Base-by-base conservation (phyloP, 805 yeast species). In the Cyberlindnera subsufficiens region DNA sequence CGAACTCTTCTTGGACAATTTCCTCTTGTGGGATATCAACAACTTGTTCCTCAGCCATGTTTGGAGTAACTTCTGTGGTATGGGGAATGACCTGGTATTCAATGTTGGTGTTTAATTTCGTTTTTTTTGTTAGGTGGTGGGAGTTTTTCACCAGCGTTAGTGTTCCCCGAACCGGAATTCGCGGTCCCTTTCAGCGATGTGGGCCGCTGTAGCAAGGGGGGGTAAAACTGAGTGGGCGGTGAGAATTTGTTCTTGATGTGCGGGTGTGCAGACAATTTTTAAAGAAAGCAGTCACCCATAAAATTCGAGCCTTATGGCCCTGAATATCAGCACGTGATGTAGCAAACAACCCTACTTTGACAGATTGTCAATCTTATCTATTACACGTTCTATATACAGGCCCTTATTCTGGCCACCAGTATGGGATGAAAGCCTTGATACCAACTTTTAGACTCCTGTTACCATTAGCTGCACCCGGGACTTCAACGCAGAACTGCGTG, bases 31-130 rank as follows among this genome's bases (percentile, higher is more conserved):
- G 72, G 61, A 65, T 64, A 46, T 63, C 68, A 42, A 38, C 40
- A 52, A 64, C 66, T 58, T 69, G 69, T 72, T 73, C 86, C 82
- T 84, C 91, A 78, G 95, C 84, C 95, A 86, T 86, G 64, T 64
- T 81, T 64, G 52, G 42, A 39, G 43, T 47, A 44, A 41, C 45
- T 44, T 43, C 43, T 44, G 37, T 39, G 47, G 45, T 37, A n/a
- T 20, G 16, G 38, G n/a, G 31, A 17, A 9, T 22, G 27, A 22
- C 11, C 27, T 22, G 27, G 27, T 22, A 22, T 22, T 22, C 27
- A 22, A 22, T 22, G 27, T 22, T 22, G 35, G 35, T 17, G 18
- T 32, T 32, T 8, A 32, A 15, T 36, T 36, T 36, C 22, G 39
- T 27, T 27, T 36, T 36, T 36, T 36, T 36, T 36, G 31, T 13